phyloP scores from a whole-genome alignment of 1,139 yeast genomes.

The Taiozyma sp. region DNA sequence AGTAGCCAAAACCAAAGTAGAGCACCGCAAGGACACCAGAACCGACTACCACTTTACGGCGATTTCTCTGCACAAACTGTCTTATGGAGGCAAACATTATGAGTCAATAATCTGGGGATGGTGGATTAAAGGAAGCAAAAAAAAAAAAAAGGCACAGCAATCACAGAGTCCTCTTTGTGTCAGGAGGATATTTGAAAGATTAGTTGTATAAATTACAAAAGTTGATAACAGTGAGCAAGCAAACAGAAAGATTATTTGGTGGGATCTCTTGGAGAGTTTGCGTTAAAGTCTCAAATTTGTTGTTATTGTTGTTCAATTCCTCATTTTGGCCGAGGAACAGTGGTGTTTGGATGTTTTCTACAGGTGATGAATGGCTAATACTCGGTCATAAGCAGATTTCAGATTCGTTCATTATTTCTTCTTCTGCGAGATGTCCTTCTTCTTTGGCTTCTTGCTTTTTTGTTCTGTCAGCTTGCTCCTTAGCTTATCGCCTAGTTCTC shows the following conservation, averaged over 20 bases:
- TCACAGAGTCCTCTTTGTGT: no score
- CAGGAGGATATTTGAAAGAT: no score
- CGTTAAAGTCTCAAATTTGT: not conserved
- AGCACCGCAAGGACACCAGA: constrained; percentile 57
- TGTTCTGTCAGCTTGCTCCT: constrained; percentile 3
- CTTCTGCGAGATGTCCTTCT: constrained; percentile 4
- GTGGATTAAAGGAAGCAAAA: not conserved
- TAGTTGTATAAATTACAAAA: not conserved
- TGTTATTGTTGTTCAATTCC: not conserved
- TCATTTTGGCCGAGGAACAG: not conserved
- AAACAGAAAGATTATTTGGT: not conserved
- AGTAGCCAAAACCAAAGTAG: constrained; percentile 54
- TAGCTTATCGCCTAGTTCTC: constrained; percentile 6
- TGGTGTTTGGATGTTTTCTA: not conserved
- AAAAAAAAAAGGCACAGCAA: not conserved
- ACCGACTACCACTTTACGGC: constrained; percentile 52
- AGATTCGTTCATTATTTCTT: not conserved
- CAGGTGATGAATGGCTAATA: not conserved
- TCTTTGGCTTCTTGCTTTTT: constrained; percentile 5
- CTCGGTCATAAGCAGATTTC: not conserved
- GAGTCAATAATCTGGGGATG: not conserved
- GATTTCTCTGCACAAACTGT: constrained; percentile 57
- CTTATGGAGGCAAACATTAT: constrained; percentile 47
- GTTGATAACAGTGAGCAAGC: not conserved
- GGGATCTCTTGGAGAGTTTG: not conserved